phyloP scores from a whole-genome alignment of 2,329 filamentous ascomycete species.

The Iodosphaeria phyllophila region DNA sequence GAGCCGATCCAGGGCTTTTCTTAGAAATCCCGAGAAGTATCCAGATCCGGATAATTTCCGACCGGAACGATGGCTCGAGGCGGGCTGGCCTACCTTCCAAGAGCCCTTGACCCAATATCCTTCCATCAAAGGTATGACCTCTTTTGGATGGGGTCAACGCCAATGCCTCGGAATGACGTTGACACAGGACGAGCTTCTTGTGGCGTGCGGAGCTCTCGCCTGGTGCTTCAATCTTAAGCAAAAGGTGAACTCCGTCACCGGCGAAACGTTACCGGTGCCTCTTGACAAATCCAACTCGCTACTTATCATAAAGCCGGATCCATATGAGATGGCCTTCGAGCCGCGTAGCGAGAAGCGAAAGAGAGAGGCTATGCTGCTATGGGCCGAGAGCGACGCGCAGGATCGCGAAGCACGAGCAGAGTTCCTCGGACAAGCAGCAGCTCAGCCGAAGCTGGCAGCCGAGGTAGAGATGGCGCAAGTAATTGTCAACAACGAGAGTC shows the following conservation, averaged over 20 bases:
- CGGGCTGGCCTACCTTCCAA: constrained; percentile 30
- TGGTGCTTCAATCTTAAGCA: constrained; percentile 22
- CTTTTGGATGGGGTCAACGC: constrained; percentile 35
- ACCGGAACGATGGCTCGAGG: constrained; percentile 32
- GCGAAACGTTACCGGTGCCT: constrained; percentile 20
- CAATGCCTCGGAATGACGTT: constrained; percentile 17
- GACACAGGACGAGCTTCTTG: constrained; percentile 25
- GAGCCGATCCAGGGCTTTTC: constrained; percentile 23
- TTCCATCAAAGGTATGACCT: constrained; percentile 30
- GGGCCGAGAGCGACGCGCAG: constrained; percentile 14
- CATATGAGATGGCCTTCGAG: constrained; percentile 34
- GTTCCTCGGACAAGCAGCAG: constrained; percentile 7
- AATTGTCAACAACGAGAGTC: too few relatives aligned
- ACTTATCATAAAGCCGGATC: constrained; percentile 37
- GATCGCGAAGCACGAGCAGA: constrained; percentile 10
- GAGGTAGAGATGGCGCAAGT: too few relatives aligned
- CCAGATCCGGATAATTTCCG: constrained; percentile 30
- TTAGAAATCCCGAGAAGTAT: constrained; percentile 29
- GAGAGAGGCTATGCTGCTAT: constrained; percentile 17
- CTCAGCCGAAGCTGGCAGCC: too few relatives aligned
- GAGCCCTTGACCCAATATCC: constrained; percentile 30
- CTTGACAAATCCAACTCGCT: constrained; percentile 31
- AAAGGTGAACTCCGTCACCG: constrained; percentile 23
- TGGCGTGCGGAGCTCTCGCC: constrained; percentile 28
- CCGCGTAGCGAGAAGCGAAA: constrained; percentile 22